These are phyloP conservation scores for Pouteria campechiana DNA, from an alignment of 179 eudicot species.

Conservation along the genomic window DNA sequence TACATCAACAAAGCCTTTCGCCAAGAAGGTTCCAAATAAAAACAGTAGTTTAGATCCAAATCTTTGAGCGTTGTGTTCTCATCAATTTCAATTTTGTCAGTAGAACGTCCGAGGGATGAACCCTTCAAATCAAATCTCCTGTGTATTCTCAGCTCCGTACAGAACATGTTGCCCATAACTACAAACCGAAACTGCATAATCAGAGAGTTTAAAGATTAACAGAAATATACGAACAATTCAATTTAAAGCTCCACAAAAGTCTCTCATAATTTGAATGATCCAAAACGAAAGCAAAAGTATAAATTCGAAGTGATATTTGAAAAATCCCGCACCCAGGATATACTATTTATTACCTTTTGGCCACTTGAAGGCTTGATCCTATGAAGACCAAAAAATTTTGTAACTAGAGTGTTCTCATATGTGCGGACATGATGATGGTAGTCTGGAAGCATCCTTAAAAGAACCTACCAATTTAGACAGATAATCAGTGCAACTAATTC, in stretches of 20 bases:
- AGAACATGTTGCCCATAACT: slow-evolving; percentile 99
- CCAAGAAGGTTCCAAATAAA: slow-evolving; percentile 97
- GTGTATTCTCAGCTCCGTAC: slow-evolving; percentile 95
- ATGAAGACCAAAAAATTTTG: slow-evolving; percentile 99
- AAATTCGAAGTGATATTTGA: not conserved
- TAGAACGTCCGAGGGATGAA: slow-evolving; percentile 89
- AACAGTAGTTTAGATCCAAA: slow-evolving; percentile 82
- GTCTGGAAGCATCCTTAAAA: slow-evolving; percentile 83
- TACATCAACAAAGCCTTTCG: slow-evolving; percentile 64
- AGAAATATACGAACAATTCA: not conserved
- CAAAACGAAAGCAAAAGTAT: not conserved
- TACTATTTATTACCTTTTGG: slow-evolving; percentile 58
- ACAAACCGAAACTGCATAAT: slow-evolving; percentile 90
- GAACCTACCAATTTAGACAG: slow-evolving; percentile 64
- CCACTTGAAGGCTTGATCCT: slow-evolving; percentile 92
- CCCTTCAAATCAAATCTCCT: slow-evolving; percentile 93
- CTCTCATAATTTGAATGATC: too few relatives aligned
- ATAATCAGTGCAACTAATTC: too few relatives aligned
- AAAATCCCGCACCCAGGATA: not conserved
- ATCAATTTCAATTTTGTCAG: slow-evolving; percentile 91
- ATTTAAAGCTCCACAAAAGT: too few relatives aligned
- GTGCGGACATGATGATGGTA: slow-evolving; percentile 77
- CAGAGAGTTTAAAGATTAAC: slow-evolving; percentile 1
- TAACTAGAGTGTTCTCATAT: slow-evolving; percentile 91
- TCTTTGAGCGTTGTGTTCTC: slow-evolving; percentile 94